These are phyloP conservation scores for Podochytrium sp. DNA, from an alignment of 192 early-diverging fungal genomes.

Conservation along the genomic window DNA sequence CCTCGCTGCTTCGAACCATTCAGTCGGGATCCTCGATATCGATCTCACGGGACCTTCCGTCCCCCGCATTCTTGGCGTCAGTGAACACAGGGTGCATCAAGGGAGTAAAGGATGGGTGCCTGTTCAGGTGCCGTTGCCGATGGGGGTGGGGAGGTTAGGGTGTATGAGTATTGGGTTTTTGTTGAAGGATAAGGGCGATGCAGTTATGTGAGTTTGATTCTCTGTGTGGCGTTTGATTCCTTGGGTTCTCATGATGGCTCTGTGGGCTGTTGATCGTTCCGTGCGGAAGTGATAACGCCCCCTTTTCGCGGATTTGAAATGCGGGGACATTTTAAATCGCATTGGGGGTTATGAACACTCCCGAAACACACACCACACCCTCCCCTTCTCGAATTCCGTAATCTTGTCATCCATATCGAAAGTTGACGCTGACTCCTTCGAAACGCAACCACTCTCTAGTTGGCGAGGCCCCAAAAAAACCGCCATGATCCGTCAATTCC, in stretches of 20 bases:
- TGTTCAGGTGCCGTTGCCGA: slow-evolving; percentile 38
- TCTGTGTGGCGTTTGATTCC: no score
- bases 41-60: slow-evolving; percentile 96
- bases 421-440: no score
- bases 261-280: no score
- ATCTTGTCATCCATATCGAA: no score
- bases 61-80: slow-evolving; percentile 91
- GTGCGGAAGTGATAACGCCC: no score
- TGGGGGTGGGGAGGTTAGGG: slow-evolving; percentile 46
- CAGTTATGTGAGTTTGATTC: slow-evolving; percentile 80
- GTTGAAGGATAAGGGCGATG: slow-evolving; percentile 82
- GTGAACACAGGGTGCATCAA: slow-evolving; percentile 81
- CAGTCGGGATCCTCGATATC: slow-evolving; percentile 87
- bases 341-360: no score
- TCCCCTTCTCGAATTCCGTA: no score
- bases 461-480: slow-evolving; percentile 89
- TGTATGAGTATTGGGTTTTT: slow-evolving; percentile 97
- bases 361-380: neutral
- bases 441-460: neutral
- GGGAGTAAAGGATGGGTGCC: slow-evolving; percentile 70
- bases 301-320: no score
- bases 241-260: no score
- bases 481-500: slow-evolving; percentile 93
- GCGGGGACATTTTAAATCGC: no score
- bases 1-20: slow-evolving; percentile 48